Base-by-base conservation (phyloP, 2,329 filamentous ascomycete genomes). In the Fusarium globosum region DNA sequence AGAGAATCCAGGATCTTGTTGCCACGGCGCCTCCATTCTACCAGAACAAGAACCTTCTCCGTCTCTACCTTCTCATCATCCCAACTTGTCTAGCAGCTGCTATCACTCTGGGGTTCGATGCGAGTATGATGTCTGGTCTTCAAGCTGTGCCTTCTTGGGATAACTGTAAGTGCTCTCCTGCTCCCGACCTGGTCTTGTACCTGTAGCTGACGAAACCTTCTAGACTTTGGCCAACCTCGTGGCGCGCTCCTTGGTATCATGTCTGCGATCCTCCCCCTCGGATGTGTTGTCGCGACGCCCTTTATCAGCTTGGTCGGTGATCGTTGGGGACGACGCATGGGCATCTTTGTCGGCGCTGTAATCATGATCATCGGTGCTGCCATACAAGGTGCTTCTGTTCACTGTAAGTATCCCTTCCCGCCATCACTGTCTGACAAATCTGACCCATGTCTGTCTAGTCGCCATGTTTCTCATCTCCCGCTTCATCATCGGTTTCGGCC, bases 391-490 rank as follows among this genome's bases (percentile, higher is more conserved):
- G 33, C 64, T 3, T 59, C 64, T 6, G 42, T 59, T 4, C 61
- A 67, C 8, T 59, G 51, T 67, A 8, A n/a, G 43, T 21, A 23
- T 2, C 8, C 2, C 6, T 2, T 11, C 2, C 6, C 11, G 12
- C 12, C 2, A 7, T 8, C 2, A 23, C 10, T 2, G 20, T 3
- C 11, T 6, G 5, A 14, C 4, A 3, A 21, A 33, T n/a, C 28
- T 51, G 2, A 49, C 7, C 21, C 15, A 5, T 51, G 46, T 14
- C 4, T 45, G 46, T 18, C 4, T 45, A 75, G 73, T 89, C 57
- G 86, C 79, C 41, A 88, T 88, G 86, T 89, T 88, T 61, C 82
- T 89, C 43, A 81, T 87, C 30, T 83, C 86, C 20, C 84, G 87
- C 68, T 85, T 87, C 67, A 75, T 88, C 15, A 82, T 89, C 28